Evolutionary conservation across 257 asterid species (phyloP).

Genomic region (Gentiana dahurica): DNA sequence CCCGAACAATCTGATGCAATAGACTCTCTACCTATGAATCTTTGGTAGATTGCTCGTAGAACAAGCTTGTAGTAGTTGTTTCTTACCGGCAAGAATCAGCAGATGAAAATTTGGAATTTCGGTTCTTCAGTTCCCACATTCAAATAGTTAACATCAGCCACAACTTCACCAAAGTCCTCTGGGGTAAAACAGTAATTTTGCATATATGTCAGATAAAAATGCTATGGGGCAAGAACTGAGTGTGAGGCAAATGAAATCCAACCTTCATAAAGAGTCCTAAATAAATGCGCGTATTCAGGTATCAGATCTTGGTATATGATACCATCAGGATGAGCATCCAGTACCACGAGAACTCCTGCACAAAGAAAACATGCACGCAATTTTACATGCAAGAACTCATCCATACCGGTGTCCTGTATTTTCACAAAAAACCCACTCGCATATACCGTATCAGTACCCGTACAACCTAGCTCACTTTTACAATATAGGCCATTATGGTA

Average conservation of each 20-base stretch:
- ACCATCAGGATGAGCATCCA: slow-evolving; percentile 87
- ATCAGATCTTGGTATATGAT: slow-evolving; percentile 73
- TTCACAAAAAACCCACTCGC: no score
- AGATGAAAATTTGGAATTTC: slow-evolving; percentile 52
- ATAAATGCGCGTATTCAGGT: slow-evolving; percentile 52
- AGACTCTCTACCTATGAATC: no score
- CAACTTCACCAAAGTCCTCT: slow-evolving; percentile 86
- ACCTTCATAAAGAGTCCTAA: slow-evolving; percentile 93
- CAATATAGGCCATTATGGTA: no score
- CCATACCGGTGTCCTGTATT: no score
- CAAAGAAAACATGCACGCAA: not conserved
- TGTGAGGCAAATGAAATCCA: not conserved
- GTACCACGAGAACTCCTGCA: slow-evolving; percentile 80
- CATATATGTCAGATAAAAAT: not conserved
- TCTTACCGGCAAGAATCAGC: slow-evolving; percentile 39
- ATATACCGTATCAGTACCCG: no score
- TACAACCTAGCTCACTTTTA: no score
- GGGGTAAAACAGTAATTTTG: slow-evolving; percentile 10
- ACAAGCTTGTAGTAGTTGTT: not conserved
- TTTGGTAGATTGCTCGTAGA: no score
- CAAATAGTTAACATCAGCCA: slow-evolving; percentile 77
- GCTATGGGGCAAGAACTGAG: slow-evolving; percentile 5
- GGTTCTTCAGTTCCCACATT: slow-evolving; percentile 52
- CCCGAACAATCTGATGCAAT: no score
- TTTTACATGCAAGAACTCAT: no score